phyloP scores from a whole-genome alignment of 225 moss, liverwort and hornwort genomes.

The Asterella californica region DNA sequence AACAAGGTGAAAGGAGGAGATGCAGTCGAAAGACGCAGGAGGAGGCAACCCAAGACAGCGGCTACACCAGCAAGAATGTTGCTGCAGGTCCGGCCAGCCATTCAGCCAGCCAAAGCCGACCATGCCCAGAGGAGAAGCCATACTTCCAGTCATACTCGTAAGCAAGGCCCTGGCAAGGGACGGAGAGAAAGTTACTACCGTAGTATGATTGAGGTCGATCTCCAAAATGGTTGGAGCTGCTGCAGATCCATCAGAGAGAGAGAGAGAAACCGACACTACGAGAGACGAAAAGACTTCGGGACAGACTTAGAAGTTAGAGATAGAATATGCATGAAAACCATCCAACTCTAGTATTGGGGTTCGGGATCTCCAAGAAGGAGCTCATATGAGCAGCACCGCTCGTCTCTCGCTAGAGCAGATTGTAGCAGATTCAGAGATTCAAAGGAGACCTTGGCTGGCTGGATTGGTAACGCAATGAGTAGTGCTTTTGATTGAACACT shows the following conservation, averaged over 20 bases:
- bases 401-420: neutral
- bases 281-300: neutral
- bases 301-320: neutral
- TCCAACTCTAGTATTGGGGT: neutral
- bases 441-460: neutral
- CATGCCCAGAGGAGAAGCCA: neutral
- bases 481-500: neutral
- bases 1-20: neutral
- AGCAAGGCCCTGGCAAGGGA: neutral
- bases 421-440: neutral
- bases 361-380: neutral
- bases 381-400: neutral
- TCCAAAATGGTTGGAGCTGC: neutral
- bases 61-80: neutral
- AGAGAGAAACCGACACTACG: neutral
- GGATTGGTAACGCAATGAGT: neutral
- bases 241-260: neutral
- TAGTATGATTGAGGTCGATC: neutral
- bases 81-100: constrained; percentile 1
- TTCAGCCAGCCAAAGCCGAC: neutral
- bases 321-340: neutral
- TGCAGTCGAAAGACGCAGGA: neutral
- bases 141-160: neutral
- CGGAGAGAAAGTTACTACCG: neutral
- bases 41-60: neutral